A percentile compares a stretch with the other conserved stretches of the same genome.
Evolutionary conservation across 1,139 yeast genomes (phyloP).

Genomic region (Sugiyamaella xylanicola): DNA sequence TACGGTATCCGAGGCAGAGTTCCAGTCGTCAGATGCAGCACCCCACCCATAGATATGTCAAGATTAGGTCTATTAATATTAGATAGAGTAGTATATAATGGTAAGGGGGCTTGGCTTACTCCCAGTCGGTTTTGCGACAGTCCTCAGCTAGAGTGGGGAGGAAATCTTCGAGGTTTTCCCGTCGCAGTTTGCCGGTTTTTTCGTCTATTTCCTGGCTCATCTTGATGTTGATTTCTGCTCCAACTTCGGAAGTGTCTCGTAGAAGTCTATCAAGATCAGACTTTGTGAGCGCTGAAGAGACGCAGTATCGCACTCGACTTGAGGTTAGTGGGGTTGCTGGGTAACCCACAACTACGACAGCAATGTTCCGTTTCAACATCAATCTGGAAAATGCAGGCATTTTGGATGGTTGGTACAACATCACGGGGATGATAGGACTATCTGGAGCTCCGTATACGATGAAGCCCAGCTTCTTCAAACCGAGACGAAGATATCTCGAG

Average conservation of each 20-base stretch:
- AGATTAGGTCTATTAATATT: background rate
- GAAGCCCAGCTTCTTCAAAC: slow-evolving; percentile 88
- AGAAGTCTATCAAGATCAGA: slow-evolving; percentile 87
- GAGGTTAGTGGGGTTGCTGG: slow-evolving; percentile 95
- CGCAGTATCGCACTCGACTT: slow-evolving; percentile 90
- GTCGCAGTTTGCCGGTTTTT: slow-evolving; percentile 56
- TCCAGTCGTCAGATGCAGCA: background rate
- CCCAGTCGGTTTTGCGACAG: slow-evolving; percentile 22
- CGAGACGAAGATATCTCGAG: slow-evolving; percentile 87
- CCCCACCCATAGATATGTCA: background rate
- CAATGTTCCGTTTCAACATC: slow-evolving; percentile 77
- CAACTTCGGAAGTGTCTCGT: slow-evolving; percentile 72
- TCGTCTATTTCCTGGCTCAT: slow-evolving; percentile 49
- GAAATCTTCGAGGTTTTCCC: slow-evolving; percentile 79
- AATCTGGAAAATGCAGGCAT: slow-evolving; percentile 91
- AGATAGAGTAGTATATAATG: background rate
- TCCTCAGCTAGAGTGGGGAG: slow-evolving; percentile 73
- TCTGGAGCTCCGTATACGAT: slow-evolving; percentile 95
- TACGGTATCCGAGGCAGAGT: background rate
- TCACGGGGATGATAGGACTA: slow-evolving; percentile 90
- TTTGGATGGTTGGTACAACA: slow-evolving; percentile 86
- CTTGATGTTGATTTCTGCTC: slow-evolving; percentile 74
- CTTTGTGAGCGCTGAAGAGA: slow-evolving; percentile 88
- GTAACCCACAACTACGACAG: slow-evolving; percentile 94
- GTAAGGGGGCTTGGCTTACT: background rate